phyloP scores from a whole-genome alignment of 345 rosid genomes.

The Ceriops zippeliana region DNA sequence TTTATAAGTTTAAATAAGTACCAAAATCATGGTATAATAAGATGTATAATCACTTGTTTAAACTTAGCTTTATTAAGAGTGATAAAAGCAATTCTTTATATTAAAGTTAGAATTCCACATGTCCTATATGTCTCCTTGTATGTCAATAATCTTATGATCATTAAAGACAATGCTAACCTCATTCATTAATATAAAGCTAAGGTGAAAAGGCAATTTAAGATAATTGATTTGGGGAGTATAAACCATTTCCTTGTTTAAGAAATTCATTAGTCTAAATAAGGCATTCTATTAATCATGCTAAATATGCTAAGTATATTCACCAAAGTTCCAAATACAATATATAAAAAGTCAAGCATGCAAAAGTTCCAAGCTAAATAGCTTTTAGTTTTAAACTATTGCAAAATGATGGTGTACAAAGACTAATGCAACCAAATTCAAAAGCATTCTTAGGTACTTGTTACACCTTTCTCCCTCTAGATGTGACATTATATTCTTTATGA shows the following conservation, averaged over 20 bases:
- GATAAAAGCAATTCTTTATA: background rate
- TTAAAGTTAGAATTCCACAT: background rate
- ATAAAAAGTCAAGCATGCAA: background rate
- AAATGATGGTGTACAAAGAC: no score
- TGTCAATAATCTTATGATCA: background rate
- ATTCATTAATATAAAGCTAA: background rate
- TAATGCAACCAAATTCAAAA: no score
- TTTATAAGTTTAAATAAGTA: background rate
- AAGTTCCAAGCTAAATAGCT: background rate
- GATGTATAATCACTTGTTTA: background rate
- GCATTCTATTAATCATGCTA: background rate
- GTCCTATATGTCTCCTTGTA: background rate
- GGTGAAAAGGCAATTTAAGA: background rate
- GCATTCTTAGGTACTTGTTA: no score
- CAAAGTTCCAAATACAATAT: background rate
- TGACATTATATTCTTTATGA: no score
- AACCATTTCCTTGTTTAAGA: background rate
- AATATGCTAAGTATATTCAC: background rate
- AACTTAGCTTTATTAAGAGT: background rate
- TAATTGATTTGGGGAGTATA: background rate
- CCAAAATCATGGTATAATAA: background rate
- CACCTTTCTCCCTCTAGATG: no score
- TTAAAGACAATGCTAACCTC: background rate
- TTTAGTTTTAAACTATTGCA: no score
- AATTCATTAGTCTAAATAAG: background rate